These are phyloP conservation scores for Gamsiella multidivaricata DNA, from an alignment of 192 early-diverging fungal species.

Conservation along the genomic window DNA sequence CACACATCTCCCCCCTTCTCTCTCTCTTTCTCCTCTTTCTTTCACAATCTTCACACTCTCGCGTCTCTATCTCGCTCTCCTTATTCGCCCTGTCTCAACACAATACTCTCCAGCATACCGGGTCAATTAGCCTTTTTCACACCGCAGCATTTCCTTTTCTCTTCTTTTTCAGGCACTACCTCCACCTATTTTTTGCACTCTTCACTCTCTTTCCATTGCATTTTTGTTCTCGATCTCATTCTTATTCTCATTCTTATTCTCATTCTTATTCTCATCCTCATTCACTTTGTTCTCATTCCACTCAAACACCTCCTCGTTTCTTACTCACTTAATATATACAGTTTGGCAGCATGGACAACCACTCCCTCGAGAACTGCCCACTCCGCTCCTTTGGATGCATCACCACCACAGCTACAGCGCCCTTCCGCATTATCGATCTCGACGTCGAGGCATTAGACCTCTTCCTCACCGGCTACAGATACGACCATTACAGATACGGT, in stretches of 20 bases:
- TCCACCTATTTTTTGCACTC: not conserved
- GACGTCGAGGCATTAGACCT: constrained; percentile 34
- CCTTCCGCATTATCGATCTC: constrained; percentile 25
- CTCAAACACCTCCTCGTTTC: not conserved
- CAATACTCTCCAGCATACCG: no score
- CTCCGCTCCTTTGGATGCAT: constrained; percentile 35
- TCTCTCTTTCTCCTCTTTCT: not conserved
- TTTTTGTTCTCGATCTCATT: not conserved
- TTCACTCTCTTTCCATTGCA: not conserved
- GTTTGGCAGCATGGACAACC: constrained; percentile 7
- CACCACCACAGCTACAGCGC: constrained; percentile 33
- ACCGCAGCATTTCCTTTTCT: not conserved
- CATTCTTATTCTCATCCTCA: not conserved
- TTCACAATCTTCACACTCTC: no score
- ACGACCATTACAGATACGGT: no score
- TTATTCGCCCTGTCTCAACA: not conserved
- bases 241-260: not conserved
- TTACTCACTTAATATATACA: not conserved
- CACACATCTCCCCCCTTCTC: not conserved
- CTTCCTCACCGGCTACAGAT: constrained; percentile 13
- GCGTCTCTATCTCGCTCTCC: not conserved
- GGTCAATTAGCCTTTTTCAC: no score
- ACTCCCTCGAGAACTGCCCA: constrained; percentile 32
- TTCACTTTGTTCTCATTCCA: not conserved
- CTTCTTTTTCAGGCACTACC: not conserved